Evolutionary conservation across 2,329 filamentous ascomycete species (phyloP), one percentile per base, ranked within the genome.

Genomic region (Trichoderma citrinoviride): DNA sequence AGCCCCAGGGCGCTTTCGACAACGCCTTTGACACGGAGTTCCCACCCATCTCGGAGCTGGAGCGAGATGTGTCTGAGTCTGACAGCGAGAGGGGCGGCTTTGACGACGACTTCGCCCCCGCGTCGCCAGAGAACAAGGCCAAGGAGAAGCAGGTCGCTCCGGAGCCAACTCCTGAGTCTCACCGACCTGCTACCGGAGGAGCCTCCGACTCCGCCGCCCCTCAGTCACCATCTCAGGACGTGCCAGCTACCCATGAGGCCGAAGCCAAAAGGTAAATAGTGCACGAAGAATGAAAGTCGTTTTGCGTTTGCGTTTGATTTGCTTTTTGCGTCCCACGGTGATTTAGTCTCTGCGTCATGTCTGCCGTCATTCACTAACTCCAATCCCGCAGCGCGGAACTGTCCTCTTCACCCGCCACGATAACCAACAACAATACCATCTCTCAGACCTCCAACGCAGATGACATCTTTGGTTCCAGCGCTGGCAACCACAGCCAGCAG

Each of bases 1-100:
- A 83, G 67, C 73, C 78, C 2, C 79, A 80, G 21, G 75, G 83
- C 3, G 80, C 77, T 62, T 90, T 91, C 71, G 84, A 88, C 72
- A 75, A 84, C 3, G 80, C 77, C 62, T 90, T 91, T 71, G 84
- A 88, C 72, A 83, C 87, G 23, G 95, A 98, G 74, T 98, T 98
- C 73, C 95, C 95, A 37, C 95, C 94, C 0, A 97, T 98, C 66
- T 88, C 90, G n/a, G 92, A 94, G 74, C 79, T 97, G 65, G 90
- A 91, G 67, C 84, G 87, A 33, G 91, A 94, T 25, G 90, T 96
- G n/a, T 93, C 90, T 33, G 92, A 96, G 65, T 90, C 89, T 33
- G 89, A 88, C 62, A 90, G 87, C 66, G 91, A 92, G 54, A 85
- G 86, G 55, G 92, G 91, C 47, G 92, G 93, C 0, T 98, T 98